Evolutionary conservation across 2,329 filamentous ascomycete genomes (phyloP).

Genomic region (Ceratocystis diversiconidia): DNA sequence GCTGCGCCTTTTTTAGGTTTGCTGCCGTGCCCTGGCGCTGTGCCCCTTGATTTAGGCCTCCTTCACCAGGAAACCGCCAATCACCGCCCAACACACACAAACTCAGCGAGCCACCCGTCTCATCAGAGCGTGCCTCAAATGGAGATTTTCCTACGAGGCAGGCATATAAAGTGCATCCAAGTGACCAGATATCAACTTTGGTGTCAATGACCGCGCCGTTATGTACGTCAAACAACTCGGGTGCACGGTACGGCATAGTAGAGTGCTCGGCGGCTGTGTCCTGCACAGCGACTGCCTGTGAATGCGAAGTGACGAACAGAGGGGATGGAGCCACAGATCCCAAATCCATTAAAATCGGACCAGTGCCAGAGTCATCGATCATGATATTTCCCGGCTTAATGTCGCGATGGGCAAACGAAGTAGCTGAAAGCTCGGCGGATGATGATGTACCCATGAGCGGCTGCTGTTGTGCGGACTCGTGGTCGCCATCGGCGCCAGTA

Average conservation of each 20-base stretch:
- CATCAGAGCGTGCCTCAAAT: constrained; percentile 89
- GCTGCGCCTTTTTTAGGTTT: constrained; percentile 15
- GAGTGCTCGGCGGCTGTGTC: constrained; percentile 91
- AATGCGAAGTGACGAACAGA: constrained; percentile 76
- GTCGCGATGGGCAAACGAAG: constrained; percentile 86
- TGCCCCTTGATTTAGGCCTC: constrained; percentile 42
- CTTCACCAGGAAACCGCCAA: constrained; percentile 92
- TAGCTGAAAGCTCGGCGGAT: constrained; percentile 51
- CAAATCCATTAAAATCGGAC: constrained; percentile 92
- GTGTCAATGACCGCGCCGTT: constrained; percentile 84
- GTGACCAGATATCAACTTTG: constrained; percentile 94
- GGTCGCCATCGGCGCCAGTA: constrained; percentile 44
- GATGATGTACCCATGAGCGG: constrained; percentile 72
- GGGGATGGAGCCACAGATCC: constrained; percentile 81
- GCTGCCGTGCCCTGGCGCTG: constrained; percentile 29
- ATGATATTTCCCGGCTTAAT: constrained; percentile 99
- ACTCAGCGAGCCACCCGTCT: constrained; percentile 84
- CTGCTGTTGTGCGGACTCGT: constrained; percentile 62
- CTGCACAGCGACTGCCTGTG: constrained; percentile 79
- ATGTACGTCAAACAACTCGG: constrained; percentile 95
- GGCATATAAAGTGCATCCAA: constrained; percentile 95
- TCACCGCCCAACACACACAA: constrained; percentile 88
- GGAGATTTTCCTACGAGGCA: constrained; percentile 93
- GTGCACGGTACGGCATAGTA: constrained; percentile 96
- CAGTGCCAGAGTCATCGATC: constrained; percentile 81